Percentiles rank a stretch among this genome's conserved stretches.
phyloP scores from a whole-genome alignment of 257 asterid species.

The Solanum chilense region DNA sequence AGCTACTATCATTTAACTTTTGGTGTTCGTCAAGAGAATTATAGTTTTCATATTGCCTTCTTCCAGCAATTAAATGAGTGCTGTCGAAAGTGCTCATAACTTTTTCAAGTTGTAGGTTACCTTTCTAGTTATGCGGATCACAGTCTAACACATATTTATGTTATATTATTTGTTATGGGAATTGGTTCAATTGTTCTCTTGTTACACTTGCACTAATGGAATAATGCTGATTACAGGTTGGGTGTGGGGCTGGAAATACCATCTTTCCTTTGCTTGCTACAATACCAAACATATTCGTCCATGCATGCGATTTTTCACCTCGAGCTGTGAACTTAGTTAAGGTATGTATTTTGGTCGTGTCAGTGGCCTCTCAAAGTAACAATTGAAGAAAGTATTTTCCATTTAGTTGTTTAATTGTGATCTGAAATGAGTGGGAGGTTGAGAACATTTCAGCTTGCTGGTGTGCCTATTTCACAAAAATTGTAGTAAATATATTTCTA shows the following conservation, averaged over 20 bases:
- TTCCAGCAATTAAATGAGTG: not conserved
- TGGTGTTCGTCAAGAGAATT: not conserved
- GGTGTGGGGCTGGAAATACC: constrained; percentile 97
- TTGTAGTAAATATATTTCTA: not conserved
- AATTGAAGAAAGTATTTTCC: not conserved
- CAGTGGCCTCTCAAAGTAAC: not conserved
- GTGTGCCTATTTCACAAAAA: not conserved
- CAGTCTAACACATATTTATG: not conserved
- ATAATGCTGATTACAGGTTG: constrained; percentile 48
- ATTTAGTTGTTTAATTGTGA: not conserved
- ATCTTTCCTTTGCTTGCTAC: constrained; percentile 76
- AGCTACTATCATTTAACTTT: too few species aligned
- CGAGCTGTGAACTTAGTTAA: constrained; percentile 89
- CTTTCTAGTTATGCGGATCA: not conserved
- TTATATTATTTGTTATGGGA: not conserved
- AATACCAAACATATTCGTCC: constrained; percentile 51
- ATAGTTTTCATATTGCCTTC: not conserved
- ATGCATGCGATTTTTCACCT: constrained; percentile 95
- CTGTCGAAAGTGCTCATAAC: not conserved
- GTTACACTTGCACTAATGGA: not conserved
- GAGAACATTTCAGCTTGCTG: not conserved
- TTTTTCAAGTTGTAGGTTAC: not conserved
- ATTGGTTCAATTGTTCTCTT: not conserved
- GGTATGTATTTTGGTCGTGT: constrained; percentile 28
- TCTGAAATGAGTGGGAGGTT: not conserved